Percentiles rank a stretch among this genome's conserved stretches.
Evolutionary conservation across 257 asterid species (phyloP).

Genomic region (Scutellaria galericulata): DNA sequence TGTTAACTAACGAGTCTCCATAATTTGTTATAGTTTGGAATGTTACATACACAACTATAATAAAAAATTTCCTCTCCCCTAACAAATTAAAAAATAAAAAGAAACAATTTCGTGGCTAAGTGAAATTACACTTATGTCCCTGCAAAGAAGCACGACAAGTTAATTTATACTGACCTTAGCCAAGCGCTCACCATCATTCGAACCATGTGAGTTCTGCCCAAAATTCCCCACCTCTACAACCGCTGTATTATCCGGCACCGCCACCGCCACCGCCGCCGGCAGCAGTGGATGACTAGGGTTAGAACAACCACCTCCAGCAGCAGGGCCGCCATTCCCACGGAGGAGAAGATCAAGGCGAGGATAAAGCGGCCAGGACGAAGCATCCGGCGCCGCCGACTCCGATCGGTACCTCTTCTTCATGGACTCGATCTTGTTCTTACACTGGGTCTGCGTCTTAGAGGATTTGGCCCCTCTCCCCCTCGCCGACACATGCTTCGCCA

Average conservation of each 20-base stretch:
- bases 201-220: slow-evolving; percentile 52
- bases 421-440: slow-evolving; percentile 90
- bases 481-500: slow-evolving; percentile 67
- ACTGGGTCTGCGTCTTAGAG: slow-evolving; percentile 81
- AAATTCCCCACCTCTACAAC: slow-evolving; percentile 37
- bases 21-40: no score
- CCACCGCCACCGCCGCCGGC: neutral
- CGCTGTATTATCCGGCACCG: slow-evolving; percentile 14
- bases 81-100: neutral
- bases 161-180: slow-evolving; percentile 53
- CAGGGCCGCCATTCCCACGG: slow-evolving; percentile 55
- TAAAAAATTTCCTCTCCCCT: no score
- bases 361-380: slow-evolving; percentile 82
- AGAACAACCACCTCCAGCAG: slow-evolving; percentile 8
- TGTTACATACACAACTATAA: no score
- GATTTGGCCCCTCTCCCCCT: slow-evolving; percentile 51
- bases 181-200: slow-evolving; percentile 53
- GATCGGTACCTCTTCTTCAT: slow-evolving; percentile 94
- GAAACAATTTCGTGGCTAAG: neutral
- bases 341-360: slow-evolving; percentile 74
- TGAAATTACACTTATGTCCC: slow-evolving; percentile 26
- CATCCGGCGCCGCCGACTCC: slow-evolving; percentile 68
- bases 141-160: neutral
- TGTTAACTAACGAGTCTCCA: no score
- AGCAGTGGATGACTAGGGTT: slow-evolving; percentile 27